These are phyloP conservation scores for Graphilbum ipis-grandicollis DNA, from an alignment of 2,329 filamentous ascomycete genomes.

Conservation along the genomic window DNA sequence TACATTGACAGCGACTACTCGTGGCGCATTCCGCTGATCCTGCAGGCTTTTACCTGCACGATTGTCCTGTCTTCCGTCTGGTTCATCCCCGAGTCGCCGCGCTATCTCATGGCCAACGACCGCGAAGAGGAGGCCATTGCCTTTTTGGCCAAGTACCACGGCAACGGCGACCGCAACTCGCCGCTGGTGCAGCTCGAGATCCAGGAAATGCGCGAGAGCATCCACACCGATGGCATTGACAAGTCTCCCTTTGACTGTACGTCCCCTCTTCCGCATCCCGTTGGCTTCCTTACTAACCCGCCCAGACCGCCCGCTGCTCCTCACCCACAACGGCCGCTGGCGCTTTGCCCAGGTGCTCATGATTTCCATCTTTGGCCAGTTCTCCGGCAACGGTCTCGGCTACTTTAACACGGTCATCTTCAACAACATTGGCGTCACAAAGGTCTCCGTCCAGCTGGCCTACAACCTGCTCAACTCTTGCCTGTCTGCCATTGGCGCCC, in stretches of 20 bases:
- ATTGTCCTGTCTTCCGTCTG: constrained; percentile 20
- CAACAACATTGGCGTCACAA: constrained; percentile 19
- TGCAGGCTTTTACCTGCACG: constrained; percentile 26
- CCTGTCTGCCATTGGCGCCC: constrained; percentile 25
- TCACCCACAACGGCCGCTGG: constrained; percentile 27
- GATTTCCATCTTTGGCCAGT: constrained; percentile 33
- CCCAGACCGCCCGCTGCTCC: constrained; percentile 22
- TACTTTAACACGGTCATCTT: constrained; percentile 34
- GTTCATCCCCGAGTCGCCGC: constrained; percentile 23
- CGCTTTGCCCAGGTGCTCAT: constrained; percentile 28
- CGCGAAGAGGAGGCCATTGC: constrained; percentile 21
- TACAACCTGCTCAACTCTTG: constrained; percentile 30
- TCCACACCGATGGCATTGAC: constrained; percentile 26
- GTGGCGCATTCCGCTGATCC: constrained; percentile 30
- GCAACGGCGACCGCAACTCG: constrained; percentile 21
- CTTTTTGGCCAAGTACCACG: constrained; percentile 25
- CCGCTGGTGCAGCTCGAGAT: constrained; percentile 22
- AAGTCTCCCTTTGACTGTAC: constrained; percentile 26
- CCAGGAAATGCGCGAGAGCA: constrained; percentile 24
- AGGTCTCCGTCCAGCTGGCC: constrained; percentile 21
- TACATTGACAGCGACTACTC: constrained; percentile 25
- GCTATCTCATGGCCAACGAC: constrained; percentile 23
- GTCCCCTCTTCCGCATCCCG: not conserved
- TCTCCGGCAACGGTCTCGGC: constrained; percentile 30
- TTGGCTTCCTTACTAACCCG: not conserved